Percentiles rank a stretch among this genome's conserved stretches.
These are phyloP conservation scores for Biscogniauxia mediterranea DNA, from an alignment of 2,329 filamentous ascomycete genomes.

Conservation along the genomic window DNA sequence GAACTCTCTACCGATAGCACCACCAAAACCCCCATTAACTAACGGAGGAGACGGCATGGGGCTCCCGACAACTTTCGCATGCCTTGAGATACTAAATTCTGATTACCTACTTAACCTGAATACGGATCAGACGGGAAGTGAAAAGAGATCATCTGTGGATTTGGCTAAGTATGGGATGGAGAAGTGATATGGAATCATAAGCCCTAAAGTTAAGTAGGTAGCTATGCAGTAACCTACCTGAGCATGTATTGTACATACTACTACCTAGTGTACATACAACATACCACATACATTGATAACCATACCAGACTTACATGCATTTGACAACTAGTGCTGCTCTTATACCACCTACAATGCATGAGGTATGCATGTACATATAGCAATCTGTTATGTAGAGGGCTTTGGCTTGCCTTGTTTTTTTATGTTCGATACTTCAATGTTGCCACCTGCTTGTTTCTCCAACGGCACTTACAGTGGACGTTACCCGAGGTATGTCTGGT, in stretches of 20 bases:
- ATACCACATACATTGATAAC: too few relatives aligned
- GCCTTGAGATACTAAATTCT: background rate
- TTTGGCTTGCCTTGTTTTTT: background rate
- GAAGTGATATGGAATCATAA: too few relatives aligned
- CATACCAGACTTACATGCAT: too few relatives aligned
- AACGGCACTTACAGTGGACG: background rate
- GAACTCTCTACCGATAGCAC: background rate
- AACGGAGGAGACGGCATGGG: background rate
- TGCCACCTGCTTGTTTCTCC: background rate
- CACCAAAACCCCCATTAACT: too few relatives aligned
- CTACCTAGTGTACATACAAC: too few relatives aligned
- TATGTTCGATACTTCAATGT: background rate
- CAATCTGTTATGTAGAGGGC: background rate
- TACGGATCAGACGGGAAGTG: background rate
- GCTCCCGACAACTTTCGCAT: background rate
- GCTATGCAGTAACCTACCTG: too few relatives aligned
- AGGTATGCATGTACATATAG: background rate
- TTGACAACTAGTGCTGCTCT: background rate
- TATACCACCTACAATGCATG: conserved; percentile 4
- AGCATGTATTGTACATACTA: too few relatives aligned
- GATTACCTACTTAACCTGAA: background rate
- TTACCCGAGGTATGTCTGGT: background rate
- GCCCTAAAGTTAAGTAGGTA: too few relatives aligned
- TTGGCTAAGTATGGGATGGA: too few relatives aligned
- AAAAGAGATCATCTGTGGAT: too few relatives aligned